phyloP scores from a whole-genome alignment of 257 asterid genomes.

The Cynanchum wilfordii region DNA sequence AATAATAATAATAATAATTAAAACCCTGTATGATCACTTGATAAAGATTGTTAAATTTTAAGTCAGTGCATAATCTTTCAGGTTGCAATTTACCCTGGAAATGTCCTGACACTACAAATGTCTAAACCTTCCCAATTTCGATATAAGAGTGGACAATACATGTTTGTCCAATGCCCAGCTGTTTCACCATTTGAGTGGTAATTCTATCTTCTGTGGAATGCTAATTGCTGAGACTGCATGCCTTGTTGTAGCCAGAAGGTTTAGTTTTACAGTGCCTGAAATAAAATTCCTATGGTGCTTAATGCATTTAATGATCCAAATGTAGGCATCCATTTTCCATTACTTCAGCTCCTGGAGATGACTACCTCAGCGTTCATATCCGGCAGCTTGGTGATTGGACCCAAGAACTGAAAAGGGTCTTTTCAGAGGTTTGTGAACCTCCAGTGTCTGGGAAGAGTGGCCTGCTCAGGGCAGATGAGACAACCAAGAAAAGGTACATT shows the following conservation, averaged over 20 bases:
- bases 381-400: constrained; percentile 97
- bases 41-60: not conserved
- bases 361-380: constrained; percentile 88
- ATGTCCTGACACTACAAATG: constrained; percentile 82
- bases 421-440: constrained; percentile 79
- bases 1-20: not conserved
- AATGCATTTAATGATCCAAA: not conserved
- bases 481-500: constrained; percentile 59
- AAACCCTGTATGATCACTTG: not conserved
- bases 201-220: not conserved
- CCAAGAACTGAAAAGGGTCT: constrained; percentile 79
- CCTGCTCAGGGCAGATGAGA: constrained; percentile 83
- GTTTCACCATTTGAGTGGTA: constrained; percentile 98
- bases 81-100: constrained; percentile 96
- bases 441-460: constrained; percentile 82
- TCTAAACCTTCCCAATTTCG: constrained; percentile 82
- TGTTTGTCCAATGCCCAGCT: constrained; percentile 94
- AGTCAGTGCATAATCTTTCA: constrained; percentile 19
- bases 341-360: constrained; percentile 93
- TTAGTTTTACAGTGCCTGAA: not conserved
- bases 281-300: not conserved
- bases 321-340: constrained; percentile 96
- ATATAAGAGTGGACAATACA: constrained; percentile 91
- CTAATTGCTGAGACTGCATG: not conserved
- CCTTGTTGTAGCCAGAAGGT: not conserved